Evolutionary conservation across 139 green algal species (phyloP), one percentile per base, ranked within the genome.

Genomic region (Mychonastes homosphaera): DNA sequence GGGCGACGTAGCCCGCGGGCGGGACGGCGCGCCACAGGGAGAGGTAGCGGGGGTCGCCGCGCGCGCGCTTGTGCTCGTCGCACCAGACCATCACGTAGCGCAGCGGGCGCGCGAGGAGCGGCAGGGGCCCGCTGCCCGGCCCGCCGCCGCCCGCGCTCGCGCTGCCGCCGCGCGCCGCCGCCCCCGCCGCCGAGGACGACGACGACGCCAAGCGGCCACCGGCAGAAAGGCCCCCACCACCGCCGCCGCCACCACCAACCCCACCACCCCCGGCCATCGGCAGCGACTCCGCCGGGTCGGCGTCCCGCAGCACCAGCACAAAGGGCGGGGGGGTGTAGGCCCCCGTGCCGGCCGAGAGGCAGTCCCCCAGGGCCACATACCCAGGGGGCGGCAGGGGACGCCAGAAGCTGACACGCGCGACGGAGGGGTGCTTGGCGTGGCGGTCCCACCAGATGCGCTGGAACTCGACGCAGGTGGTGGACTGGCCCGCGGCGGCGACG

Each of bases 21-120:
- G 89, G 55, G 19, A 90, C 50, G 0, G 87, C 84, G 51, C 70
- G 64, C 87, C 84, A 96, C 16, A 96, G 48, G 30, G 40, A 67
- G 12, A 93, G 68, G 41, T 65, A 71, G 21, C 55, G 27, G 36
- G 19, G 16, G 54, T 75, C 69, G 28, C 74, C 69, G 12, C 45
- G 48, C 2, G 29, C 68, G 7, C 62, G 43, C 6, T 55, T 46
- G 27, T 73, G 65, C 44, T 81, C 74, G 55, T 92, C 83, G 16
- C 45, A 63, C 82, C 82, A 90, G 24, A 91, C 72, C 52, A 77
- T 72, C 29, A 62, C 27, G 43, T 79, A 77, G 15, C 48, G 18
- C 23, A 35, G 46, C 24, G 18, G 21, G n/a, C 23, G 23, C 3
- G 8, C 24, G n/a, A 43, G 36, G 10, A 43, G 36, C 12, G 36